Evolutionary conservation across 2,329 filamentous ascomycete genomes (phyloP).

Genomic region (Fusarium sp.): DNA sequence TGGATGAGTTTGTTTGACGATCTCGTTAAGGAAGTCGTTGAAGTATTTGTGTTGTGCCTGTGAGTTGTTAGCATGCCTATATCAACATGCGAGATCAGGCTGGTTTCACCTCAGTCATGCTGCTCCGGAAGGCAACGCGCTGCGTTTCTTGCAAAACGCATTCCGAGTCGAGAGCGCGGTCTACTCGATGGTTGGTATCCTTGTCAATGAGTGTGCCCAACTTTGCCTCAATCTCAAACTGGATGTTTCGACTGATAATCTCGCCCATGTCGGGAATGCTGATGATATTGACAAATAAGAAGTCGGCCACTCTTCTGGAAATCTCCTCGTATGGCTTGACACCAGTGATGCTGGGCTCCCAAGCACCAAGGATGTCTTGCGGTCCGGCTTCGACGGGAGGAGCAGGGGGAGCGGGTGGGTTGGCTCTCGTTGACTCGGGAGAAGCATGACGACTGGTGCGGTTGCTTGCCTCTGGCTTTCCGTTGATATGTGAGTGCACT

Average conservation of each 20-base stretch:
- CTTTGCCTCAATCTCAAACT: conserved; percentile 95
- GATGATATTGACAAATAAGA: conserved; percentile 79
- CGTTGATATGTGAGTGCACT: conserved; percentile 51
- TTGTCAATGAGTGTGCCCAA: conserved; percentile 84
- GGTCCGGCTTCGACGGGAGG: conserved; percentile 43
- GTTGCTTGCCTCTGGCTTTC: conserved; percentile 50
- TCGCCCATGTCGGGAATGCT: conserved; percentile 74
- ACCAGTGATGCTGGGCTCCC: conserved; percentile 78
- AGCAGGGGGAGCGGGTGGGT: conserved; percentile 22
- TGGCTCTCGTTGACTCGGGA: conserved; percentile 39
- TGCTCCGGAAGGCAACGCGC: conserved; percentile 81
- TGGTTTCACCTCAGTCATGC: conserved; percentile 85
- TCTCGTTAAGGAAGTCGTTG: conserved; percentile 86
- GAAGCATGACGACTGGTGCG: conserved; percentile 59
- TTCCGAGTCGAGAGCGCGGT: conserved; percentile 76
- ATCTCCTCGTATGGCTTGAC: conserved; percentile 79
- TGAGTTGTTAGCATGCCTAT: conserved; percentile 29
- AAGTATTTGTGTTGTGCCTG: conserved; percentile 83
- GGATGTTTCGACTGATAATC: conserved; percentile 72
- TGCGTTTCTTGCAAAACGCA: conserved; percentile 73
- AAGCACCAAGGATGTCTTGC: conserved; percentile 62
- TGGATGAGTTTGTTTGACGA: conserved; percentile 70
- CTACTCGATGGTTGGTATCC: conserved; percentile 76
- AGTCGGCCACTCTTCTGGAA: conserved; percentile 82
- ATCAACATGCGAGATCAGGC: background rate